Percentiles rank a stretch among this genome's conserved stretches.
phyloP scores from a whole-genome alignment of 2,329 filamentous ascomycete species.

The Cladosporium sp. region DNA sequence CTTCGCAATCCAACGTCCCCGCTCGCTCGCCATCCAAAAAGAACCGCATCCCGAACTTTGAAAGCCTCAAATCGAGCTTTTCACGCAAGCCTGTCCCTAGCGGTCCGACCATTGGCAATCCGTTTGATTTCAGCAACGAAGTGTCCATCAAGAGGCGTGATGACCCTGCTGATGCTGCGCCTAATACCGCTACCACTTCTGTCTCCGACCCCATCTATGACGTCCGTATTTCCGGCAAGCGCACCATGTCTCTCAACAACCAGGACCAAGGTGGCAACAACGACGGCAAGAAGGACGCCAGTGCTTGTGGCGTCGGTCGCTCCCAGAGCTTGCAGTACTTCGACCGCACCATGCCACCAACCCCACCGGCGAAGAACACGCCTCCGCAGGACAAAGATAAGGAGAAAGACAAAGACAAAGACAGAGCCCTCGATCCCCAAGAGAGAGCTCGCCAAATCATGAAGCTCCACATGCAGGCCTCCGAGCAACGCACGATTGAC shows the following conservation, averaged over 20 bases:
- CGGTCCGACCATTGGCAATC: neutral
- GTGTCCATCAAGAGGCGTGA: neutral
- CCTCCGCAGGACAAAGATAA: conserved; percentile 30
- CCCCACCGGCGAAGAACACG: conserved; percentile 43
- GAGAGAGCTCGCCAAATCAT: neutral
- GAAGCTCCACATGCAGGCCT: neutral
- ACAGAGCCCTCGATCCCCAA: neutral
- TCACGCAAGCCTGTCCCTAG: neutral
- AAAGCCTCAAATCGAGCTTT: conserved; percentile 6
- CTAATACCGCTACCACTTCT: conserved; percentile 15
- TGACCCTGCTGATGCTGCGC: neutral
- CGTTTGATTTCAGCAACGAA: neutral
- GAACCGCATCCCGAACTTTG: conserved; percentile 15
- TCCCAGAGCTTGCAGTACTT: conserved; percentile 28
- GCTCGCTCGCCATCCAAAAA: conserved; percentile 28
- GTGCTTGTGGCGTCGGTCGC: conserved; percentile 17
- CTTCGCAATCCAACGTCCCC: conserved; percentile 16
- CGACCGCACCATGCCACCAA: conserved; percentile 32
- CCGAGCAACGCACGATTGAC: neutral
- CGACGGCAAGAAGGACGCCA: neutral
- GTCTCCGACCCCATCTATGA: conserved; percentile 17
- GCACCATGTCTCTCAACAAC: conserved; percentile 15
- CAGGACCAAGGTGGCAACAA: conserved; percentile 13
- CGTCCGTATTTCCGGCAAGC: conserved; percentile 14
- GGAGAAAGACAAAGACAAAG: no score